Conservation (phyloP, 768 basidiomycete genomes). For the Auricularia heimuer region DNA sequence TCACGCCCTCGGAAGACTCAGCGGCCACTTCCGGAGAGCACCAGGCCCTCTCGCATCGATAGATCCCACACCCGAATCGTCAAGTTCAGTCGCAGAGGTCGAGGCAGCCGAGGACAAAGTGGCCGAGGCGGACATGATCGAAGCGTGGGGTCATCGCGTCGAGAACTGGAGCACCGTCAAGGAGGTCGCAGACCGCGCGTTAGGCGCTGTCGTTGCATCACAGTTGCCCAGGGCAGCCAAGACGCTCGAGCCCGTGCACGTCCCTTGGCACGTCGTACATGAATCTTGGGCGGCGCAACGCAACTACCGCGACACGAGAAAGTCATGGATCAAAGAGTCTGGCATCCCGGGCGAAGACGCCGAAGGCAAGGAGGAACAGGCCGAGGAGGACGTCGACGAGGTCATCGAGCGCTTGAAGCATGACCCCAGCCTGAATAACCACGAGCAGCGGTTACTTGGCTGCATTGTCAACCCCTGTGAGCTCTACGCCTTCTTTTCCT, state of each 20-base stretch:
- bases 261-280: slow-evolving; percentile 60
- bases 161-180: slow-evolving; percentile 63
- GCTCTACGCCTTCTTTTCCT: slow-evolving; percentile 13
- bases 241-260: slow-evolving; percentile 38
- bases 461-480: slow-evolving; percentile 80
- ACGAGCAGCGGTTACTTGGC: slow-evolving; percentile 70
- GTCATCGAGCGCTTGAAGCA: slow-evolving; percentile 69
- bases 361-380: slow-evolving; percentile 26
- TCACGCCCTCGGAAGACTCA: background rate
- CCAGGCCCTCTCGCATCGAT: background rate
- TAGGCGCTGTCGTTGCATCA: slow-evolving; percentile 47
- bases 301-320: slow-evolving; percentile 41
- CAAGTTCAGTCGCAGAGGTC: background rate
- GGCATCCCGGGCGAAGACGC: slow-evolving; percentile 24
- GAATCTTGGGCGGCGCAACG: slow-evolving; percentile 55
- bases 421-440: slow-evolving; percentile 64
- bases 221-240: slow-evolving; percentile 9
- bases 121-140: slow-evolving; percentile 30
- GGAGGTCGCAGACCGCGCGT: slow-evolving; percentile 65
- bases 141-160: slow-evolving; percentile 60
- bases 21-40: too few relatives aligned
- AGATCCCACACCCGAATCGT: background rate
- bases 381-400: slow-evolving; percentile 44
- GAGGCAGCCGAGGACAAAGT: background rate
- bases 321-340: slow-evolving; percentile 48